A percentile compares a stretch with the other conserved stretches of the same genome.
Conservation (phyloP, 2,329 filamentous ascomycete species). For the Diaporthe sp. region DNA sequence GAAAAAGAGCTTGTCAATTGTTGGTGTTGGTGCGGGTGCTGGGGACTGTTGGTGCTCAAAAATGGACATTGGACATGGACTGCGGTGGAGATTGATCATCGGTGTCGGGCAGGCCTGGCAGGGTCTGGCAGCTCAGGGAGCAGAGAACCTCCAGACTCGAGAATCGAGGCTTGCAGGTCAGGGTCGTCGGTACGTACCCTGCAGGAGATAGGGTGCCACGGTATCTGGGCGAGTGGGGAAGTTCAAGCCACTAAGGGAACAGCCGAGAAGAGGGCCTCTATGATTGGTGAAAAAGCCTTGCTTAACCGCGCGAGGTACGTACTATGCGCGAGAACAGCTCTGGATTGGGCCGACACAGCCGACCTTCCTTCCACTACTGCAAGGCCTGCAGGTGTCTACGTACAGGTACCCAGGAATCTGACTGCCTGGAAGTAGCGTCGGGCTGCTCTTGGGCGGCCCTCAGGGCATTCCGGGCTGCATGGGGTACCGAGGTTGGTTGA, state of each 20-base stretch:
- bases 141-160: not conserved
- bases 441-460: not conserved
- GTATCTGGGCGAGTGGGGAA: slow-evolving; percentile 31
- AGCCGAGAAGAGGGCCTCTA: not conserved
- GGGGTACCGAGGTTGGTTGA: slow-evolving; percentile 2
- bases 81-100: slow-evolving; percentile 4
- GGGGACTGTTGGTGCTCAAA: not conserved
- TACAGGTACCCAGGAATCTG: not conserved
- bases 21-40: not conserved
- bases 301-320: slow-evolving; percentile 30
- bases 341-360: slow-evolving; percentile 32
- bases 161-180: not conserved
- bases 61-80: slow-evolving; percentile 5
- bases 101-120: not conserved
- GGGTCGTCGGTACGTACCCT: not conserved
- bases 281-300: slow-evolving; percentile 5
- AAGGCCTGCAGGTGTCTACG: not conserved
- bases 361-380: slow-evolving; percentile 11
- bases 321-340: not conserved
- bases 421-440: slow-evolving; percentile 4
- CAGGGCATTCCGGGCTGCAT: not conserved
- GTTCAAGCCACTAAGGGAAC: slow-evolving; percentile 22
- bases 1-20: not conserved
- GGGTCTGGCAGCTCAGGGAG: not conserved
- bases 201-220: not conserved